These are phyloP conservation scores for Purpureocillium lavendulum DNA, from an alignment of 2,329 filamentous ascomycete species.

Conservation along the genomic window DNA sequence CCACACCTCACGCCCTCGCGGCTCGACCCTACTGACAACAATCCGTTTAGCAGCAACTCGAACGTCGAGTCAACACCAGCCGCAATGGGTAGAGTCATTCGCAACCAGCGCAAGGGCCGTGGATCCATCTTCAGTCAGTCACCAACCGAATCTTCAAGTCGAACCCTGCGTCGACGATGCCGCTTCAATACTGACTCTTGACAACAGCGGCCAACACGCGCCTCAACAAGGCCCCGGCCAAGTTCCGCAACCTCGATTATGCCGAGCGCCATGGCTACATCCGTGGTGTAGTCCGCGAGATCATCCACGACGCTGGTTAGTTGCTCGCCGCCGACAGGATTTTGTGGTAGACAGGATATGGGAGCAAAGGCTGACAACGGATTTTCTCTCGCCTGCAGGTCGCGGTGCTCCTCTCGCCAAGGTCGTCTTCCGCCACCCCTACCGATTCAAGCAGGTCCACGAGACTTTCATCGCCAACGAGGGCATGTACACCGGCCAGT, in stretches of 20 bases:
- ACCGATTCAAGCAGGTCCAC: slow-evolving; percentile 94
- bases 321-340: slow-evolving; percentile 12
- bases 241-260: slow-evolving; percentile 96
- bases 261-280: slow-evolving; percentile 96
- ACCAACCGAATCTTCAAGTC: slow-evolving; percentile 14
- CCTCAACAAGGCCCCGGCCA: slow-evolving; percentile 76
- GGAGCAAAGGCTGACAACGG: slow-evolving; percentile 16
- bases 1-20: slow-evolving; percentile 13
- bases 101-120: slow-evolving; percentile 57
- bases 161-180: slow-evolving; percentile 11
- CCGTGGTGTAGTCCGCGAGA: slow-evolving; percentile 95
- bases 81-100: slow-evolving; percentile 52
- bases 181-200: slow-evolving; percentile 19
- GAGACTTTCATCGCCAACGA: slow-evolving; percentile 99
- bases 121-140: slow-evolving; percentile 50
- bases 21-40: slow-evolving; percentile 7
- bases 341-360: slow-evolving; percentile 4
- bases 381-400: slow-evolving; percentile 22
- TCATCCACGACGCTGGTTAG: slow-evolving; percentile 90
- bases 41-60: slow-evolving; percentile 16
- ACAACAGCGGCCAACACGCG: slow-evolving; percentile 67
- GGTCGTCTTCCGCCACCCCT: slow-evolving; percentile 95
- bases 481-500: slow-evolving; percentile 99
- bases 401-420: slow-evolving; percentile 96
- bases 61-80: slow-evolving; percentile 24